Evolutionary conservation across 2,329 filamentous ascomycete species (phyloP), one percentile per base, ranked within the genome.

Genomic region (Fusarium ramigenum): DNA sequence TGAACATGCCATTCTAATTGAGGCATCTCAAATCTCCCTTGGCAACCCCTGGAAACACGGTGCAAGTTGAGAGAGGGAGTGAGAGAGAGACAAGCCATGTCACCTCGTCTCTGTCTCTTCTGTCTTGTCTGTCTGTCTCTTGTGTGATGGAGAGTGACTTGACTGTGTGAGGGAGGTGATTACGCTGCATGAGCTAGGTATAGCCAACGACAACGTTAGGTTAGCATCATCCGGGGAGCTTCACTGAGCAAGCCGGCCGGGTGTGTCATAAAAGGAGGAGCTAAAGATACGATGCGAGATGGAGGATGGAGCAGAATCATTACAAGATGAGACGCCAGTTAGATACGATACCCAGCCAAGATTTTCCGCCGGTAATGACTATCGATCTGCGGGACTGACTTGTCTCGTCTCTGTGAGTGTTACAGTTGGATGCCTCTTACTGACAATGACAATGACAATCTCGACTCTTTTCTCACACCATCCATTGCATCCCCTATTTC

Each of bases 301-400:
- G 50, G 67, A 66, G 60, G 44, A 66, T 66, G 63, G 50, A 67
- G 42, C 18, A 49, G 37, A 53, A 65, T 49, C 23, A 56, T 53
- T 69, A 36, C 70, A 73, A 73, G 56, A 72, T 72, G 71, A 70
- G 66, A 73, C 50, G 70, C 47, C 46, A 72, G 63, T 66, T 30
- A 40, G 57, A 58, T 66, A 47, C 40, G 42, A 63, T 50, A 52
- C 50, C 50, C 50, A 50, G 69, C 36, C 70, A 54, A 72, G 69
- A 66, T 72, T 70, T 66, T 63, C 46, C 68, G 67, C 43, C 58
- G 57, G 60, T 70, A 65, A 73, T 65, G 53, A 62, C 39, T 60
- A 66, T 62, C 61, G 42, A 67, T 43, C 36, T 58, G 68, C 32
- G 69, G 63, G 52, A 66, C 68, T 58, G 46, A 23, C 37, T 18